Evolutionary conservation across 108 stramenopile genomes (phyloP), one percentile per base, ranked within the genome.

Genomic region (Skeletonema menzelii): DNA sequence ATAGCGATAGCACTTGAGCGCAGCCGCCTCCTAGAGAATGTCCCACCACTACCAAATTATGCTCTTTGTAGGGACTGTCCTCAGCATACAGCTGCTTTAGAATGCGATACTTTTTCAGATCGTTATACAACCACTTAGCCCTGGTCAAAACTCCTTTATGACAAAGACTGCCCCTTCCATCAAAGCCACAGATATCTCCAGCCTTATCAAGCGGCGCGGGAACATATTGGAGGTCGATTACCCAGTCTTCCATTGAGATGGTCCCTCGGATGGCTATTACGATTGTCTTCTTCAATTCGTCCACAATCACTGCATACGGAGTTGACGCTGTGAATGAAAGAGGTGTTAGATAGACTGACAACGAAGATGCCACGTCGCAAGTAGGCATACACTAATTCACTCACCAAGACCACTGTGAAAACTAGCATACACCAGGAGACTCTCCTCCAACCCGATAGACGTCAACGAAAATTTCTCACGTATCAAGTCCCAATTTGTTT

Each of bases 11-110:
- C 26, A 91, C 56, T 49, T 80, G 80, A 3, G 91, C 88, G 24
- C 78, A 80, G 2, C 91, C 91, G 0, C 86, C 91, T 11, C 91
- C 91, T 20, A 91, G 83, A 38, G 75, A 79, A 40, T 91, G 91
- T 26, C 91, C 91, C 1, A 84, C 83, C 6, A 90, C 57, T 2
- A 49, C 27, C 26, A 77, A 73, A 12, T 69, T 55, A 13, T 79
- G 61, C 17, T 73, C 68, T 32, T 70, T 53, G 59, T 77, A 56
- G 10, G 69, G 32, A 22, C 71, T 70, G 66, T 34, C 71, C 26
- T 35, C 44, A 27, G 44, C 69, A 65, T 66, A 75, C 22, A 69
- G 27, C 17, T 72, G 46, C 44, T 72, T 67, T 31, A 72, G 72
- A 1, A 71, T 65, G n/a, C 42, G 63, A 27, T 42, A 75, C 72